Percentiles rank a stretch among this genome's conserved stretches.
phyloP scores from a whole-genome alignment of 257 asterid species.

The Capsicum pubescens region DNA sequence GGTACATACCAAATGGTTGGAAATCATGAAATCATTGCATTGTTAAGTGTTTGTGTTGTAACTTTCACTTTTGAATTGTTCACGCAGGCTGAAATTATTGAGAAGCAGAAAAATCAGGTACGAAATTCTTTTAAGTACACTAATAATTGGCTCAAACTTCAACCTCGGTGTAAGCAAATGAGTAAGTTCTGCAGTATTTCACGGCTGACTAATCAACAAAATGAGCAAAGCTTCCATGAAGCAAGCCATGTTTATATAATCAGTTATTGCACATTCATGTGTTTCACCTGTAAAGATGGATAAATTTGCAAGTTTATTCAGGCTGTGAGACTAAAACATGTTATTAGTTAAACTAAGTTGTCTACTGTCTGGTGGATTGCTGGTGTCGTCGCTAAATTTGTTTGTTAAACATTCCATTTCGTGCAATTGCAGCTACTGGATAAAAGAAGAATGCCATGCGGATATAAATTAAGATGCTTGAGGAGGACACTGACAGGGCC shows the following conservation, averaged over 20 bases:
- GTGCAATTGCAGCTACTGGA: conserved; percentile 57
- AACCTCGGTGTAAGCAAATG: neutral
- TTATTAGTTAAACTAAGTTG: neutral
- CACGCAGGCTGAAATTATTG: conserved; percentile 69
- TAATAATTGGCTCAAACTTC: neutral
- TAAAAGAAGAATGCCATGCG: conserved; percentile 50
- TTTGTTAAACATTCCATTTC: neutral
- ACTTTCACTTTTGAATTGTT: conserved; percentile 12
- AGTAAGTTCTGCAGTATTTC: neutral
- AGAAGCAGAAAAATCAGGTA: conserved; percentile 89
- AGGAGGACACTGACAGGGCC: conserved; percentile 89
- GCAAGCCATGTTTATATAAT: neutral
- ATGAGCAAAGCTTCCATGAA: neutral
- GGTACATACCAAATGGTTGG: conserved; percentile 46
- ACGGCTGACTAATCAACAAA: conserved; percentile 4
- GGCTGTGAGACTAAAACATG: neutral
- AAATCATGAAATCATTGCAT: neutral
- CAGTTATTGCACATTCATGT: neutral
- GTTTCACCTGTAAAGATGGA: neutral
- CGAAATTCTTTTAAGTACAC: neutral
- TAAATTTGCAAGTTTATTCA: neutral
- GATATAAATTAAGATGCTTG: conserved; percentile 64
- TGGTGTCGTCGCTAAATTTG: neutral
- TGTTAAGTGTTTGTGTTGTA: neutral
- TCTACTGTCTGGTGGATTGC: neutral